Evolutionary conservation across 305 asterid genomes (phyloP).

Genomic region (Plantago coronopus): DNA sequence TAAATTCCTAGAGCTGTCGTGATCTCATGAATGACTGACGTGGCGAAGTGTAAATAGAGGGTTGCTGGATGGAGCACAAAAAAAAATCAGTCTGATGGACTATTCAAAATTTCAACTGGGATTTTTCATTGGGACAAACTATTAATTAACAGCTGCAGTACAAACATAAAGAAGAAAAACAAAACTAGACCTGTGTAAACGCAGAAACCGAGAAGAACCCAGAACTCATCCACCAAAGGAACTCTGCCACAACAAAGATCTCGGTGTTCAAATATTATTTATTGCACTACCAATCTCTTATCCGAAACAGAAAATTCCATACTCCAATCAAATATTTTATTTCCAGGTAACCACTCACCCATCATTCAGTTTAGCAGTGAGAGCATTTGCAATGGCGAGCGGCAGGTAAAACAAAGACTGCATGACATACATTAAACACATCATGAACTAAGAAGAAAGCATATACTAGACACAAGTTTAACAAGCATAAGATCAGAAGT

Average conservation of each 20-base stretch:
- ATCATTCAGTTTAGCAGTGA: conserved; percentile 83
- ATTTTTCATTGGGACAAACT: neutral
- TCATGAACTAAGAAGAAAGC: conserved; percentile 7
- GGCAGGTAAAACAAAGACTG: conserved; percentile 90
- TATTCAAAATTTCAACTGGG: neutral
- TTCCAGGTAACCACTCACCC: conserved; percentile 48
- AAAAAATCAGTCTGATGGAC: conserved; percentile 14
- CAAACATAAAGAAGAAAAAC: conserved; percentile 2
- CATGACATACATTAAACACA: conserved; percentile 27
- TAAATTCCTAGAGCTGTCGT: conserved; percentile 86
- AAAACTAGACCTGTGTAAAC: conserved; percentile 49
- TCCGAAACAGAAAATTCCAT: conserved; percentile 9
- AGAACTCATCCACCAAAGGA: conserved; percentile 76
- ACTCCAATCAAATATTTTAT: conserved; percentile 13
- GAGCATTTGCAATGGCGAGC: conserved; percentile 80
- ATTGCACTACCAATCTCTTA: neutral
- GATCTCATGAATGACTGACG: conserved; percentile 80
- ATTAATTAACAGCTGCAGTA: conserved; percentile 2
- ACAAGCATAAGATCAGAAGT: too few species aligned
- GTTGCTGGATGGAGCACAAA: conserved; percentile 37
- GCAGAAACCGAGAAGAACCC: conserved; percentile 77
- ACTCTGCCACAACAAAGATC: conserved; percentile 50
- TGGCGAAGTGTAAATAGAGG: conserved; percentile 74
- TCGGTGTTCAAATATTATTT: conserved; percentile 9
- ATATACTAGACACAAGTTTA: too few species aligned